A percentile compares a stretch with the other conserved stretches of the same genome.
phyloP scores from a whole-genome alignment of 176 grass and related monocot genomes.

The Urochloa ruziziensis region DNA sequence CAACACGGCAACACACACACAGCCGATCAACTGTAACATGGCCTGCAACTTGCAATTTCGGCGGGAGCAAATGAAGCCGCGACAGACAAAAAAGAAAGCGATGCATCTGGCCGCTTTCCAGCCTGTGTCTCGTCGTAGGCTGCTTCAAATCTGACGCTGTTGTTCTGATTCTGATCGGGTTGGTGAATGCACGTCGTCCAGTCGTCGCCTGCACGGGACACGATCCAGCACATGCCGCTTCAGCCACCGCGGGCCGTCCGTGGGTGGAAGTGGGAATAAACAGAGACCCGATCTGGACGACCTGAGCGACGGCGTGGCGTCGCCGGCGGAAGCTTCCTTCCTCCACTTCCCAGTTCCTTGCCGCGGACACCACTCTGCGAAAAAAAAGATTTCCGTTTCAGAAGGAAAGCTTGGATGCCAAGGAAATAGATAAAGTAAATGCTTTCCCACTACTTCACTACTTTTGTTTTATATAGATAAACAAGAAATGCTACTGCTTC shows the following conservation, averaged over 20 bases:
- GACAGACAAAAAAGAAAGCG: neutral
- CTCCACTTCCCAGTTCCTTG: neutral
- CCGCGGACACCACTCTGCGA: neutral
- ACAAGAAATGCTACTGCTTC: neutral
- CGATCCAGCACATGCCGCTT: neutral
- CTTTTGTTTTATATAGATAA: neutral
- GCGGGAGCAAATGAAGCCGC: neutral
- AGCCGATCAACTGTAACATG: neutral
- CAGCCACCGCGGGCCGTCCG: neutral
- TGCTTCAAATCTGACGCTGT: neutral
- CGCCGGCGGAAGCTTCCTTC: neutral
- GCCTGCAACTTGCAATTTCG: neutral
- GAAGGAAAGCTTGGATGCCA: slow-evolving; percentile 23
- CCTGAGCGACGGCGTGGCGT: neutral
- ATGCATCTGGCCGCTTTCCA: neutral
- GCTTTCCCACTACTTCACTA: neutral
- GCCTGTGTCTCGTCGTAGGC: neutral
- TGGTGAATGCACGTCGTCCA: neutral
- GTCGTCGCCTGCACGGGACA: neutral
- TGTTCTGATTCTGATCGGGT: neutral
- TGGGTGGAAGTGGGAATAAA: neutral
- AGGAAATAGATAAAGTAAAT: slow-evolving; percentile 15
- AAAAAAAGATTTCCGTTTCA: neutral
- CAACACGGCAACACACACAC: neutral
- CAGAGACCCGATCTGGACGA: neutral